Conservation (phyloP, 768 basidiomycete genomes). For the Coprinopsis marcescibilis region DNA sequence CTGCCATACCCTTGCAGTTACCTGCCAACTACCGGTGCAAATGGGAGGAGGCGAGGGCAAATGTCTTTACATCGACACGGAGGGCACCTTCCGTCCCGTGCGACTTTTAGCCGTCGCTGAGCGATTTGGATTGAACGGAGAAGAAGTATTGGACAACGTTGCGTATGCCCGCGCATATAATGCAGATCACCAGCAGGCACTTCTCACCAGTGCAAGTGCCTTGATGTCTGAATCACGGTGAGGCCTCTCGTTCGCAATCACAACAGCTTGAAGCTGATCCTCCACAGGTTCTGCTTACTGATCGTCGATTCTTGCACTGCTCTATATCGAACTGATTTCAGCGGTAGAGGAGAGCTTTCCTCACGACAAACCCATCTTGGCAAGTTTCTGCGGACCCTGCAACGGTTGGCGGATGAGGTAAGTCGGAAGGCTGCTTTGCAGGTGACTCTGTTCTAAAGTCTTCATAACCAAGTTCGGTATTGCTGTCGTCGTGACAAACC, state of each 20-base stretch:
- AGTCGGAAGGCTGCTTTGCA: constrained; percentile 11
- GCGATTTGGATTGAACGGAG: constrained; percentile 93
- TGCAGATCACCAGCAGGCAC: constrained; percentile 90
- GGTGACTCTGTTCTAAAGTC: constrained; percentile 10
- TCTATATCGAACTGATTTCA: constrained; percentile 93
- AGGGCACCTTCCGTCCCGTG: constrained; percentile 97
- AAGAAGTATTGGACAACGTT: constrained; percentile 97
- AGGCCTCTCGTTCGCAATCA: constrained; percentile 13
- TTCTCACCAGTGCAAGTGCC: constrained; percentile 91
- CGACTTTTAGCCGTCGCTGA: constrained; percentile 93
- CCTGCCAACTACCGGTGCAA: constrained; percentile 92
- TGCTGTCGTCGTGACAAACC: constrained; percentile 95
- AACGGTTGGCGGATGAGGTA: constrained; percentile 95
- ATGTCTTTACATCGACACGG: constrained; percentile 98
- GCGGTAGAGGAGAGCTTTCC: constrained; percentile 90
- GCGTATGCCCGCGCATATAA: constrained; percentile 99
- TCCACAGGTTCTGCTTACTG: constrained; percentile 82
- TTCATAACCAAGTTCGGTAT: constrained; percentile 73
- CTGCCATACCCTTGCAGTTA: constrained; percentile 96
- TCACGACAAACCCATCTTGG: constrained; percentile 94
- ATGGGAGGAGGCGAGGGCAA: constrained; percentile 99
- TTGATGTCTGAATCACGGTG: constrained; percentile 99
- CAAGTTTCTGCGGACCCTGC: constrained; percentile 89
- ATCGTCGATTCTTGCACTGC: constrained; percentile 97
- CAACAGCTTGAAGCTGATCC: constrained; percentile 4